Evolutionary conservation across 129 eudicot genomes (phyloP).

Genomic region (Escallonia rubra): DNA sequence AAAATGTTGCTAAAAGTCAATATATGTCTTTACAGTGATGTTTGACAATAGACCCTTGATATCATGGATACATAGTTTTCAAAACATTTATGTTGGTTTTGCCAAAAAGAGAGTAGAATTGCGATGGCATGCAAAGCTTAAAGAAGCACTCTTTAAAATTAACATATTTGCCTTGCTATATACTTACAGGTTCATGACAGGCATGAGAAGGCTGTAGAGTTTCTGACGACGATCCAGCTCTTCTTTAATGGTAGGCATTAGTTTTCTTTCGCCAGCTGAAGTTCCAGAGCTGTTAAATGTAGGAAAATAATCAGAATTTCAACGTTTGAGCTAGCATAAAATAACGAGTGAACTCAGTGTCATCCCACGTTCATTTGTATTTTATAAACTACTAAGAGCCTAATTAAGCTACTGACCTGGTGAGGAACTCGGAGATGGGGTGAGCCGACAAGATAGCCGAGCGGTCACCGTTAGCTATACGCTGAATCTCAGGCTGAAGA

Average conservation of each 20-base stretch:
- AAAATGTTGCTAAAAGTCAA: too few species aligned
- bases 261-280: slow-evolving; percentile 92
- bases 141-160: too few species aligned
- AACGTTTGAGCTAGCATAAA: not conserved
- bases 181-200: slow-evolving; percentile 96
- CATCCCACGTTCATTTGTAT: not conserved
- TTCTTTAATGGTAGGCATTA: slow-evolving; percentile 90
- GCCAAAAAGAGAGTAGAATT: too few species aligned
- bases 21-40: too few species aligned
- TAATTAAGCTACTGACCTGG: slow-evolving; percentile 40
- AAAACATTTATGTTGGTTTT: too few species aligned
- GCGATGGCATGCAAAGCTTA: too few species aligned
- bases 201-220: slow-evolving; percentile 92
- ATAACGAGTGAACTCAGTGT: not conserved
- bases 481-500: slow-evolving; percentile 78
- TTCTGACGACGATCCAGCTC: slow-evolving; percentile 92
- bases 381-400: not conserved
- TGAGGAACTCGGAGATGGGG: slow-evolving; percentile 91
- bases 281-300: slow-evolving; percentile 71
- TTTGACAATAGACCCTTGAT: too few species aligned
- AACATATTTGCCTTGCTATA: not conserved
- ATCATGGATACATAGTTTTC: too few species aligned
- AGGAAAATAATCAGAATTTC: not conserved
- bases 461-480: slow-evolving; percentile 84
- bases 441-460: slow-evolving; percentile 73